Evolutionary conservation across 2,329 filamentous ascomycete species (phyloP).

Genomic region (Fusarium staphyleae): DNA sequence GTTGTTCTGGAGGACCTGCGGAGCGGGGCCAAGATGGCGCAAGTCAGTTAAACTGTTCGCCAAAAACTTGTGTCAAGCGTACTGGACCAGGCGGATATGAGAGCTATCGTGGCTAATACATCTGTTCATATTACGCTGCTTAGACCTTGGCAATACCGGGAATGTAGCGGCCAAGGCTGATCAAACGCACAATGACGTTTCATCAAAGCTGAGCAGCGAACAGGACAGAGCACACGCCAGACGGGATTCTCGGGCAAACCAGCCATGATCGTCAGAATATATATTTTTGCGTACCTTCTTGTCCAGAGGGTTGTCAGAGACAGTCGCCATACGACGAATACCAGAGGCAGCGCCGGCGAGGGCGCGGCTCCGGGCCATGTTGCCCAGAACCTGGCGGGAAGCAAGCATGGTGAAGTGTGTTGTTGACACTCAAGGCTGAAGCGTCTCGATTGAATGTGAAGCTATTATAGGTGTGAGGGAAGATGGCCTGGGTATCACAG

Average conservation of each 20-base stretch:
- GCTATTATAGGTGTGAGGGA: constrained; percentile 7
- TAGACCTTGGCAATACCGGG: constrained; percentile 10
- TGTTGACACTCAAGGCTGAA: constrained; percentile 21
- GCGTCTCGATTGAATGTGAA: constrained; percentile 32
- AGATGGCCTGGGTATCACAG: constrained; percentile 42
- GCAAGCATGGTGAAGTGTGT: constrained; percentile 66
- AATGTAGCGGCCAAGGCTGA: constrained; percentile 14
- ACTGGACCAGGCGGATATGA: background rate
- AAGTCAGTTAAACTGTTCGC: constrained; percentile 25
- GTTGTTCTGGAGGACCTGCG: constrained; percentile 88
- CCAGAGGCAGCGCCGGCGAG: constrained; percentile 63
- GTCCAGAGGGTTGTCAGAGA: constrained; percentile 84
- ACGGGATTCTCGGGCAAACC: background rate
- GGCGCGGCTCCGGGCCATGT: constrained; percentile 67
- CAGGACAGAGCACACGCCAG: background rate
- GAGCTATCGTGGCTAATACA: background rate
- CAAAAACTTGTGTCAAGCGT: background rate
- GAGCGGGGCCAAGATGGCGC: constrained; percentile 2
- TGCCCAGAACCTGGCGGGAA: constrained; percentile 73
- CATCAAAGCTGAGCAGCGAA: background rate
- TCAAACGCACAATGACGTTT: constrained; percentile 25
- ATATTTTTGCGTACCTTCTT: constrained; percentile 70
- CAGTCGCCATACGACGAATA: constrained; percentile 80
- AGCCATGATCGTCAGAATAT: background rate
- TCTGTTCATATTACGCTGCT: background rate